Evolutionary conservation across 345 rosid genomes (phyloP).

Genomic region (Lepidium aucheri): DNA sequence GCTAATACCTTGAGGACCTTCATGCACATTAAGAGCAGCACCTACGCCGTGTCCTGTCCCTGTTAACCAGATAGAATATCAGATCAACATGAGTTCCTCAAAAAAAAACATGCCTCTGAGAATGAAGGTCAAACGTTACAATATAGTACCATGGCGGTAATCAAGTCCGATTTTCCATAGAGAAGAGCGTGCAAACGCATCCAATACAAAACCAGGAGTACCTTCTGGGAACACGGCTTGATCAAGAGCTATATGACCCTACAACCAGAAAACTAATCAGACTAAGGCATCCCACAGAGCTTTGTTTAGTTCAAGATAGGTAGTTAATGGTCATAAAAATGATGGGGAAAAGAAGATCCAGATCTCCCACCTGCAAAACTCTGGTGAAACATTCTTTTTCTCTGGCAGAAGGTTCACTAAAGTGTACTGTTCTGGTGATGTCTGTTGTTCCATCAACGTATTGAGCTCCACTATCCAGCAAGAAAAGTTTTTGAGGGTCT

Average conservation of each 20-base stretch:
- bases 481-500: conserved; percentile 62
- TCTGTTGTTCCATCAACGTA: conserved; percentile 95
- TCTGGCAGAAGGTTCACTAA: conserved; percentile 66
- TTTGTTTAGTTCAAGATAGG: not conserved
- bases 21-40: conserved; percentile 93
- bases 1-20: conserved; percentile 98
- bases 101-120: not conserved
- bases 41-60: conserved; percentile 99
- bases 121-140: conserved; percentile 1
- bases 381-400: conserved; percentile 92
- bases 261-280: conserved; percentile 21
- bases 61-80: conserved; percentile 27
- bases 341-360: not conserved
- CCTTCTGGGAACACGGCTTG: conserved; percentile 84
- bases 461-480: conserved; percentile 96
- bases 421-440: conserved; percentile 91
- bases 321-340: not conserved
- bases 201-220: conserved; percentile 92
- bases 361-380: conserved; percentile 60
- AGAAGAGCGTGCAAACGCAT: conserved; percentile 84
- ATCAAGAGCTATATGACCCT: conserved; percentile 99
- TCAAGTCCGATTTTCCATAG: conserved; percentile 98
- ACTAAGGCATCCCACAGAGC: not conserved
- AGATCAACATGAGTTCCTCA: conserved; percentile 1
- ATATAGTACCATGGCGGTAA: conserved; percentile 74